These are phyloP conservation scores for Coemansia sp. DNA, from an alignment of 192 early-diverging fungal species.

Conservation along the genomic window DNA sequence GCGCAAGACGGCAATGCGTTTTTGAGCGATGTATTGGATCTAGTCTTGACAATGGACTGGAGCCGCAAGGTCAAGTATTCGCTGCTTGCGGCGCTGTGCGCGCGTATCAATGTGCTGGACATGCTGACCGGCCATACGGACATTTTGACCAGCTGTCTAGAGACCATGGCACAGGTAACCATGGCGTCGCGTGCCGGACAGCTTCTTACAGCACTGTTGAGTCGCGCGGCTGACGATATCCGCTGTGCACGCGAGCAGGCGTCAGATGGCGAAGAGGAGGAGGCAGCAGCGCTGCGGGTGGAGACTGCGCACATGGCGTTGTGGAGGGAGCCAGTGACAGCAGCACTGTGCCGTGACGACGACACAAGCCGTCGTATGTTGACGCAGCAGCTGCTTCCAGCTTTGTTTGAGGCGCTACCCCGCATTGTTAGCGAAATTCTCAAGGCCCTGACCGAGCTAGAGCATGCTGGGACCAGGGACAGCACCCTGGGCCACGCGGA, in stretches of 20 bases:
- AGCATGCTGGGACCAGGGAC: not conserved
- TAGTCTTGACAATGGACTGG: constrained; percentile 73
- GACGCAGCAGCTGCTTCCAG: constrained; percentile 35
- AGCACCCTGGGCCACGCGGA: constrained; percentile 10
- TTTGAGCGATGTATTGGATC: constrained; percentile 60
- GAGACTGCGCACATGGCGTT: constrained; percentile 26
- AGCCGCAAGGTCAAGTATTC: constrained; percentile 82
- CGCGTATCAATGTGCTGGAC: constrained; percentile 46
- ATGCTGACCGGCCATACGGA: constrained; percentile 63
- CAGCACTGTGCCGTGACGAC: constrained; percentile 42
- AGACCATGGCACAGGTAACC: constrained; percentile 58
- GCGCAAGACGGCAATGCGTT: constrained; percentile 39
- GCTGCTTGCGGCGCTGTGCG: constrained; percentile 62
- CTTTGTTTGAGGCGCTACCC: constrained; percentile 24
- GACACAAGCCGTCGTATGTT: constrained; percentile 48
- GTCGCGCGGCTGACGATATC: constrained; percentile 18
- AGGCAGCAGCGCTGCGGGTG: not conserved
- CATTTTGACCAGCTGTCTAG: constrained; percentile 61
- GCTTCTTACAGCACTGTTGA: constrained; percentile 51
- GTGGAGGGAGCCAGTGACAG: constrained; percentile 31
- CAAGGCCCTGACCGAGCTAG: constrained; percentile 8
- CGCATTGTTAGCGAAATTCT: constrained; percentile 25
- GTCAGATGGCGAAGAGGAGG: not conserved
- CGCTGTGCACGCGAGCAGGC: not conserved
- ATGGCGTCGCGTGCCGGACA: constrained; percentile 54